Evolutionary conservation across 2,329 filamentous ascomycete genomes (phyloP), one percentile per base, ranked within the genome.

Genomic region (Dactylellina parvicollis): DNA sequence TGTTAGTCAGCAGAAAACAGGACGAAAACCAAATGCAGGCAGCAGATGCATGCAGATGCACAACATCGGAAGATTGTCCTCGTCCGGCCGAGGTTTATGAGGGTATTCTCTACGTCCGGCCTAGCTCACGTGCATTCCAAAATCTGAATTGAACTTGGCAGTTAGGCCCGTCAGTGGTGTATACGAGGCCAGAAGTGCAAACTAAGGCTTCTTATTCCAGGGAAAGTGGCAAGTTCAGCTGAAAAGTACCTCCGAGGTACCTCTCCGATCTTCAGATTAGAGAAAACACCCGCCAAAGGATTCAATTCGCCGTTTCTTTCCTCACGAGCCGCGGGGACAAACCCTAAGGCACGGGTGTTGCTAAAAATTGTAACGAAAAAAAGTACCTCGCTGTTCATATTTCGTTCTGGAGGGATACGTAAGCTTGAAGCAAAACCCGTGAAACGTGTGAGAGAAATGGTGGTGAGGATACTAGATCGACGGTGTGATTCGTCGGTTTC

Each of bases 181-280:
- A n/a, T n/a, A n/a, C n/a, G n/a, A n/a, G n/a, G 30, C 30, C 30
- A 34, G 5, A 34, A 34, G 30, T 34, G 30, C 30, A 34, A 34
- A 7, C 30, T 12, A 12, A 34, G n/a, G 16, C 2, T 44, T 20
- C 9, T 16, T 20, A 20, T 44, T 22, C 40, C 22, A 3, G 20
- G 5, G 40, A 16, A 20, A 44, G 16, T 44, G 40, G 40, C 40
- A 18, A 44, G 4, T 20, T 20, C 4, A 12, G 12, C 12, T 16
- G n/a, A 20, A 44, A 55, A n/a, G 57, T 61, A 61, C 57, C 57
- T 61, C n/a, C 9, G 20, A 61, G 24, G 57, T 61, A 61, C 42
- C 32, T 60, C 56, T 42, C 18, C n/a, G 36, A 40, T 28, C 14
- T 9, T 34, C 46, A 30, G 55, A 38, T 30, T 14, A 40, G 16